phyloP scores from a whole-genome alignment of 2,329 filamentous ascomycete species.

The Clarireedia hainanense region DNA sequence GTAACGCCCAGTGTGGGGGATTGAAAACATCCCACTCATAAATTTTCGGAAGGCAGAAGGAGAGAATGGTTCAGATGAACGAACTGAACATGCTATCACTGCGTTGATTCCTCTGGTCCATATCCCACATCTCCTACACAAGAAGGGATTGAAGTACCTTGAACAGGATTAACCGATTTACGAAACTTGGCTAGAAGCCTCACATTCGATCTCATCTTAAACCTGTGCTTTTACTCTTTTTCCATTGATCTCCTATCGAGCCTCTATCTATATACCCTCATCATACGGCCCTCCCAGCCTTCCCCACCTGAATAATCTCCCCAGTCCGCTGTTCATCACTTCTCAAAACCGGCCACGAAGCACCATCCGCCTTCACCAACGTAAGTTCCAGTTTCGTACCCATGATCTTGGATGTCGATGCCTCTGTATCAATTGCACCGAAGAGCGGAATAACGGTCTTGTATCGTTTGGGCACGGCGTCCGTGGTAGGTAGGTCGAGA shows the following conservation, averaged over 20 bases:
- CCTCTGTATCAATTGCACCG: slow-evolving; percentile 61
- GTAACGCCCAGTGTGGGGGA: slow-evolving; percentile 29
- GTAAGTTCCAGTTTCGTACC: slow-evolving; percentile 65
- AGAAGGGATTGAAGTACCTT: too few species aligned
- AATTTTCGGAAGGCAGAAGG: too few species aligned
- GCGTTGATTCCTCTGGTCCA: too few species aligned
- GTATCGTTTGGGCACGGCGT: slow-evolving; percentile 70
- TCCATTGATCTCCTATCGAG: neutral
- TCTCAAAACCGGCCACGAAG: slow-evolving; percentile 60
- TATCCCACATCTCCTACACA: too few species aligned
- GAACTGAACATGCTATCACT: too few species aligned
- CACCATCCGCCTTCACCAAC: slow-evolving; percentile 54
- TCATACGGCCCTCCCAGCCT: slow-evolving; percentile 46
- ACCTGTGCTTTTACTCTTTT: neutral
- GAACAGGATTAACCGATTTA: too few species aligned
- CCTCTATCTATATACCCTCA: neutral
- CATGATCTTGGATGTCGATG: slow-evolving; percentile 57
- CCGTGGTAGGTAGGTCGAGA: slow-evolving; percentile 79
- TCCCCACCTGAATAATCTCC: slow-evolving; percentile 85
- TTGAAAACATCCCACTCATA: too few species aligned
- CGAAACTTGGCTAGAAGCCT: neutral
- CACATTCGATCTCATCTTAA: neutral
- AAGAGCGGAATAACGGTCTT: slow-evolving; percentile 67
- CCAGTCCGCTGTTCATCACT: slow-evolving; percentile 58
- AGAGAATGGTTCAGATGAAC: too few species aligned